These are phyloP conservation scores for Athelia psychrophila DNA, from an alignment of 1,284 basidiomycete genomes.

Conservation along the genomic window DNA sequence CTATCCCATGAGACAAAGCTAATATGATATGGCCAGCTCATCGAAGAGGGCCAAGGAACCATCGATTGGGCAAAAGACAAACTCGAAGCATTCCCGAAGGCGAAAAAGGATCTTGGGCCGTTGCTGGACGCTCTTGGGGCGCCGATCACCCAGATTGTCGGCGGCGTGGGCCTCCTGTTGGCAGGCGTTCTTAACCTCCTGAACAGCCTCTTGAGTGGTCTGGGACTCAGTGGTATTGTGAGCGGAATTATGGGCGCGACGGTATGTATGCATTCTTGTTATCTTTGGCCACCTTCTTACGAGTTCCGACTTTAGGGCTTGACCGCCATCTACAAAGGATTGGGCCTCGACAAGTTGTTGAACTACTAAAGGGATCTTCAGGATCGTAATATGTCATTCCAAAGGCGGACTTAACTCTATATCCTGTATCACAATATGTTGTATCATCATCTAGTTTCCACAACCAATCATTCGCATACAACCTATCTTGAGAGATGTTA, in stretches of 20 bases:
- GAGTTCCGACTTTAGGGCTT: neutral
- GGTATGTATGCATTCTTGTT: neutral
- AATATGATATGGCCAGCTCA: constrained; percentile 13
- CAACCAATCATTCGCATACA: no score
- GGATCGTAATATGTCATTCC: no score
- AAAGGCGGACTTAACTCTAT: no score
- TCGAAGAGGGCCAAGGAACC: constrained; percentile 35
- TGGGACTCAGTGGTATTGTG: constrained; percentile 28
- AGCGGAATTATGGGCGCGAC: constrained; percentile 16
- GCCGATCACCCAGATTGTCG: constrained; percentile 35
- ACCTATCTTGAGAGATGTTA: no score
- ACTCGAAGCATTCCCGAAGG: constrained; percentile 34
- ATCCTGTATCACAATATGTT: no score
- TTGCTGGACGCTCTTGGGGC: constrained; percentile 32
- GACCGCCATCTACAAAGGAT: neutral
- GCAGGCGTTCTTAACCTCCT: constrained; percentile 31
- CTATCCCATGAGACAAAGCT: no score
- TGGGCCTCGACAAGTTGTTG: neutral
- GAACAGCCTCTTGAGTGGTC: constrained; percentile 27
- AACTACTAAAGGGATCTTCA: neutral
- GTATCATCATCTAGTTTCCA: no score
- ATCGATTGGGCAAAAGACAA: constrained; percentile 37
- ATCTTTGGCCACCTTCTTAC: neutral
- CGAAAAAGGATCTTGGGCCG: constrained; percentile 35
- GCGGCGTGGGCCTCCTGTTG: constrained; percentile 29